Base-by-base conservation (phyloP, 495 filamentous ascomycete genomes). In the Talaromyces borbonicus region DNA sequence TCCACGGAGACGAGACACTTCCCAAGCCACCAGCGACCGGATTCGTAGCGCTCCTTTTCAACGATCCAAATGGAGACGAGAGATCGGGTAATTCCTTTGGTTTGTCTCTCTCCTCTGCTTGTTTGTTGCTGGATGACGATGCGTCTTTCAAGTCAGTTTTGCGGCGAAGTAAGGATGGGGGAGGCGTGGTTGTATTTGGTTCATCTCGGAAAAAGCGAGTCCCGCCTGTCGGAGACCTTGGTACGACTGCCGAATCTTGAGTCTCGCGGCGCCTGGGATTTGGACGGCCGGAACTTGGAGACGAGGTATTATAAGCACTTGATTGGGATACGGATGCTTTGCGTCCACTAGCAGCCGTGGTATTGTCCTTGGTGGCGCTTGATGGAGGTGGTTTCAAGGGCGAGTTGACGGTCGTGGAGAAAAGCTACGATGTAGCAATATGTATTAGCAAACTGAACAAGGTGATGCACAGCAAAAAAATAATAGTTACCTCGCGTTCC, bases 391-490 rank as follows among this genome's bases (percentile, higher is more conserved):
- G 84, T 63, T 96, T 97, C 33, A 96, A 67, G 18, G 87, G 81
- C 11, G 92, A 96, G 59, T 97, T 98, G 53, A 98, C 86, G 38
- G 90, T 90, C 32, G 74, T 73, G 24, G 81, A 65, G 63, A 97
- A 95, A 42, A 84, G 66, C 79, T 88, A 52, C 23, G 43, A 31
- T 39, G 65, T 53, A 62, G 56, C 44, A 57, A 33, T 24, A 42
- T 9, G 23, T 19, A 8, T 8, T 12, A 20, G 43, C 18, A 11
- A 18, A 36, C 41, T 41, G 48, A 43, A 36, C 39, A 41, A 54
- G 44, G 15, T 40, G 51, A 36, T 56, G 45, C 49, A 70, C 70
- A 38, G n/a, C n/a, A n/a, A n/a, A n/a, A n/a, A n/a, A n/a, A n/a
- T n/a, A n/a, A n/a, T n/a, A n/a, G n/a, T n/a, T 57, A 90, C 87